A percentile compares a stretch with the other conserved stretches of the same genome.
Conservation (phyloP, 768 basidiomycete species). For the Amanita pseudoporphyria region DNA sequence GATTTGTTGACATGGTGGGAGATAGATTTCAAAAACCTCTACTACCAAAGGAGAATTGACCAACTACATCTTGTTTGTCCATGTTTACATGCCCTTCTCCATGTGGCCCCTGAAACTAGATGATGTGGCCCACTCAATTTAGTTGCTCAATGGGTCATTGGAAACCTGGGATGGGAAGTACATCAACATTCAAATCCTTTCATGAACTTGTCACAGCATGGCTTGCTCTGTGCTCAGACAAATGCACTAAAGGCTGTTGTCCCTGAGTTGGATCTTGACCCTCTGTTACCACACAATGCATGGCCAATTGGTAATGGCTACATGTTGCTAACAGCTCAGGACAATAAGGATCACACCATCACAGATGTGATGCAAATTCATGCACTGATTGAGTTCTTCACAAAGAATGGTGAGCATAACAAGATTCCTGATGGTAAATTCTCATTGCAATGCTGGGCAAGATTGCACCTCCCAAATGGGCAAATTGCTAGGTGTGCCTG, state of each 20-base stretch:
- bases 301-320: slow-evolving; percentile 1
- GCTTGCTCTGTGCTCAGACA: slow-evolving; percentile 9
- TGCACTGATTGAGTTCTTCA: background rate
- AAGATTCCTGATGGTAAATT: background rate
- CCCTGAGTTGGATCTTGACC: slow-evolving; percentile 7
- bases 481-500: slow-evolving; percentile 13
- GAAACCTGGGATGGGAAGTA: slow-evolving; percentile 8
- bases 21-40: slow-evolving; percentile 20
- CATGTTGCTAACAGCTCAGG: background rate
- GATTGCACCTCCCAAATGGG: slow-evolving; percentile 14
- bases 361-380: background rate
- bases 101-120: slow-evolving; percentile 16
- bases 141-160: slow-evolving; percentile 21
- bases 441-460: slow-evolving; percentile 11
- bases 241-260: slow-evolving; percentile 12
- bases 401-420: background rate
- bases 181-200: slow-evolving; percentile 15
- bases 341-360: background rate
- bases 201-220: slow-evolving; percentile 19
- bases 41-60: slow-evolving; percentile 15
- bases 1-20: slow-evolving; percentile 14
- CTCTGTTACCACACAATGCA: slow-evolving; percentile 2
- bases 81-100: slow-evolving; percentile 18
- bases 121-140: slow-evolving; percentile 15
- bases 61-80: slow-evolving; percentile 23